Percentiles rank a stretch among this genome's conserved stretches.
Conservation (phyloP, 2,329 filamentous ascomycete species). For the Tolypocladium pustulatum region DNA sequence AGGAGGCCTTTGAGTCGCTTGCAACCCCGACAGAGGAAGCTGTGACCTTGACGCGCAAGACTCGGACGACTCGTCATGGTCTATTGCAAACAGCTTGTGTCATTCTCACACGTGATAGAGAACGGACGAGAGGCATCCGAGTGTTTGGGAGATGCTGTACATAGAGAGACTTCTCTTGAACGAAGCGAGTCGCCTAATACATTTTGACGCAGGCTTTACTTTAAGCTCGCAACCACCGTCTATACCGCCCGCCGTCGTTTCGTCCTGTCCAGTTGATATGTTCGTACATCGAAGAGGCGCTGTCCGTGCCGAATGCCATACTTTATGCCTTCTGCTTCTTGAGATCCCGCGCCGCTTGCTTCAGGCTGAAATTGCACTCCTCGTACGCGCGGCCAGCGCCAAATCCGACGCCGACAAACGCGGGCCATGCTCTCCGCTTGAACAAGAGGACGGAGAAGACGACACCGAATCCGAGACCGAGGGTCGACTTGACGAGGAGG, state of each 20-base stretch:
- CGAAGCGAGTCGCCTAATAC: slow-evolving; percentile 6
- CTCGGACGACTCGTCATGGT: slow-evolving; percentile 1
- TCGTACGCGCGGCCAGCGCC: slow-evolving; percentile 95
- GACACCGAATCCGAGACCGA: slow-evolving; percentile 94
- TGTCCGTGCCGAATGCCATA: not conserved
- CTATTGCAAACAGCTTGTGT: not conserved
- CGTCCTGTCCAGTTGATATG: slow-evolving; percentile 3
- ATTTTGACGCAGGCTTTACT: not conserved
- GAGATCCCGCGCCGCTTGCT: slow-evolving; percentile 48
- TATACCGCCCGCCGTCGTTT: slow-evolving; percentile 5
- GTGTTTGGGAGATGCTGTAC: slow-evolving; percentile 18
- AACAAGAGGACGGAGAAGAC: slow-evolving; percentile 98
- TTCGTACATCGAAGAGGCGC: slow-evolving; percentile 14
- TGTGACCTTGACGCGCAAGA: slow-evolving; percentile 9
- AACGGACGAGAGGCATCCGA: not conserved
- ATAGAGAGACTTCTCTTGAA: slow-evolving; percentile 18
- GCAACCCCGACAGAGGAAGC: not conserved
- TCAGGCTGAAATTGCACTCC: slow-evolving; percentile 82
- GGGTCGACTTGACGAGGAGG: slow-evolving; percentile 88
- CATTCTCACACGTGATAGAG: slow-evolving; percentile 3
- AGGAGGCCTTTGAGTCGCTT: slow-evolving; percentile 6
- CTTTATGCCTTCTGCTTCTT: slow-evolving; percentile 37
- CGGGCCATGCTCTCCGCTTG: slow-evolving; percentile 96
- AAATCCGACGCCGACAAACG: slow-evolving; percentile 89
- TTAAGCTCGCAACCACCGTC: slow-evolving; percentile 5